phyloP scores from a whole-genome alignment of 805 yeast genomes.

The Teunomyces funiuensis region DNA sequence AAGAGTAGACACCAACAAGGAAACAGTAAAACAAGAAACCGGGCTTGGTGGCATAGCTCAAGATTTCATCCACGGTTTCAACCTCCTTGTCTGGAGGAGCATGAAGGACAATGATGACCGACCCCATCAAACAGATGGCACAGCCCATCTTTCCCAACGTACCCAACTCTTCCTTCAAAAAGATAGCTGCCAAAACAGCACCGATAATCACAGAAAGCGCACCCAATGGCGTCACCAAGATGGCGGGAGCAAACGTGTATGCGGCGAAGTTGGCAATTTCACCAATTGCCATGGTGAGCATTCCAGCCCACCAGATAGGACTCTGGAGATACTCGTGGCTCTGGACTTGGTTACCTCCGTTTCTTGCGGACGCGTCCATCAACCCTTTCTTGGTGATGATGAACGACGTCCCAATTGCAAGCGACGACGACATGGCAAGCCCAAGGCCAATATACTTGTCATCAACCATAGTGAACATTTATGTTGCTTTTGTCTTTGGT shows the following conservation, averaged over 20 bases:
- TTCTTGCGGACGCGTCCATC: conserved; percentile 61
- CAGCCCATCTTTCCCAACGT: conserved; percentile 89
- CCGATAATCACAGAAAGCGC: conserved; percentile 90
- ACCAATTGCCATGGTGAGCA: conserved; percentile 85
- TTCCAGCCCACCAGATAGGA: conserved; percentile 95
- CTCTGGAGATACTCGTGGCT: conserved; percentile 77
- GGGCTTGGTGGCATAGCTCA: conserved; percentile 76
- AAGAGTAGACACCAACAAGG: conserved; percentile 63
- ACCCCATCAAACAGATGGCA: conserved; percentile 84
- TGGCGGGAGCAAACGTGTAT: conserved; percentile 92
- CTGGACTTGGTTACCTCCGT: conserved; percentile 49
- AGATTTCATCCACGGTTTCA: conserved; percentile 82
- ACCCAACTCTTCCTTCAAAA: conserved; percentile 84
- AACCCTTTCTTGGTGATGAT: conserved; percentile 88
- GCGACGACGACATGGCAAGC: conserved; percentile 79
- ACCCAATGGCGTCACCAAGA: conserved; percentile 87
- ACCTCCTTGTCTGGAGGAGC: conserved; percentile 95
- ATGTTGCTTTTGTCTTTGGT: neutral
- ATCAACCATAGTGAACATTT: conserved; percentile 45
- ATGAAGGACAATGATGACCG: conserved; percentile 82
- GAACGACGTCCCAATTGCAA: conserved; percentile 89
- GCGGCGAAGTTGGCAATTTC: conserved; percentile 94
- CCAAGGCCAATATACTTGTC: conserved; percentile 89
- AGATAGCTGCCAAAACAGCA: conserved; percentile 83
- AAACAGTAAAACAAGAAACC: conserved; percentile 67